Conservation (phyloP, 306 rosid species). For the Coriaria nepalensis region DNA sequence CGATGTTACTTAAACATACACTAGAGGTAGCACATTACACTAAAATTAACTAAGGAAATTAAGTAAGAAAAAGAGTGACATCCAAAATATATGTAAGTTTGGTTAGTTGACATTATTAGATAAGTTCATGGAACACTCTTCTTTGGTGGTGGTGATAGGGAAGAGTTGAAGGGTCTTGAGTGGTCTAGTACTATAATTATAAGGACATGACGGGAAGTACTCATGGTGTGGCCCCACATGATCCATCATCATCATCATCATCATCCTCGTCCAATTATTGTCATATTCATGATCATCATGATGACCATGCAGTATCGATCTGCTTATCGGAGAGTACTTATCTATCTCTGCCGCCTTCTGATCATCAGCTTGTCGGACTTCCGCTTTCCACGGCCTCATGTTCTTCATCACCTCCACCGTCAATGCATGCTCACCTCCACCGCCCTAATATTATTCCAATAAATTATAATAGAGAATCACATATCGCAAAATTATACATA, state of each 20-base stretch:
- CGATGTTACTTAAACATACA: too few relatives aligned
- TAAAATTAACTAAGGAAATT: too few relatives aligned
- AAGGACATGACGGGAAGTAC: conserved; percentile 14
- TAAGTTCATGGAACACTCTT: conserved; percentile 23
- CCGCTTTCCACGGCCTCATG: neutral
- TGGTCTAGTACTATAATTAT: conserved; percentile 18
- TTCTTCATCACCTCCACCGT: conserved; percentile 26
- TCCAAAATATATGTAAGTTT: too few relatives aligned
- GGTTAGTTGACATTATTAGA: neutral
- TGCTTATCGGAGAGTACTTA: too few relatives aligned
- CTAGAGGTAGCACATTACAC: too few relatives aligned
- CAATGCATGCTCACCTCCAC: conserved; percentile 27
- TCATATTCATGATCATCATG: too few relatives aligned
- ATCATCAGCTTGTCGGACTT: too few relatives aligned
- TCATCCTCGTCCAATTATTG: conserved; percentile 5
- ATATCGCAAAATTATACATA: neutral
- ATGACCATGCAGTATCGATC: conserved; percentile 19
- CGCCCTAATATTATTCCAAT: conserved; percentile 20
- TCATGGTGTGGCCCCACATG: conserved; percentile 10
- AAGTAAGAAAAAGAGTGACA: too few relatives aligned
- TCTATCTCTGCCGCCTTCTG: too few relatives aligned
- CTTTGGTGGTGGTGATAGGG: conserved; percentile 55
- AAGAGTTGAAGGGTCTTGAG: conserved; percentile 78
- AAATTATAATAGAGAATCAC: neutral
- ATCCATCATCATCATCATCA: conserved; percentile 18